These are phyloP conservation scores for Diospyros kaki DNA, from an alignment of 148 eudicot genomes.

Conservation along the genomic window DNA sequence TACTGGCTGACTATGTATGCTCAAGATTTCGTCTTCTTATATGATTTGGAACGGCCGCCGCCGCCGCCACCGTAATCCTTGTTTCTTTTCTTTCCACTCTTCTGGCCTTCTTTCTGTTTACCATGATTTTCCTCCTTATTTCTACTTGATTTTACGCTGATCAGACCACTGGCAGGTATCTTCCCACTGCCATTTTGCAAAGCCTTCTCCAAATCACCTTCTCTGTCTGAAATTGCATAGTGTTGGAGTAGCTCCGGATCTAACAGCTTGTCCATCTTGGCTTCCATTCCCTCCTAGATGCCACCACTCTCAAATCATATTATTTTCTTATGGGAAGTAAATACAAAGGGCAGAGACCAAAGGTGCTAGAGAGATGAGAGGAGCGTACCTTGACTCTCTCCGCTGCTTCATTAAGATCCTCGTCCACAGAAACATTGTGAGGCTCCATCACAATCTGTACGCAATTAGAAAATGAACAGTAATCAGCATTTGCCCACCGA, in stretches of 20 bases:
- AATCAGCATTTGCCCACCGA: background rate
- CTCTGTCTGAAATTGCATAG: constrained; percentile 56
- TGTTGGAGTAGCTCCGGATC: constrained; percentile 53
- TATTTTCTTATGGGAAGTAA: background rate
- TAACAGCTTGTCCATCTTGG: constrained; percentile 41
- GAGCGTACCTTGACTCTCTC: constrained; percentile 57
- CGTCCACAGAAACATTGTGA: constrained; percentile 66
- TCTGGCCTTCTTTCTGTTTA: constrained; percentile 31
- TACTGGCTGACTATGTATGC: background rate
- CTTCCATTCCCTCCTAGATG: constrained; percentile 58
- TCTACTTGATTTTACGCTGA: constrained; percentile 70
- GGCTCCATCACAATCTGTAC: constrained; percentile 65
- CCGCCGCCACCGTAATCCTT: constrained; percentile 45
- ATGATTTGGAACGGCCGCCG: constrained; percentile 45
- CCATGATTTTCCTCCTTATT: constrained; percentile 38
- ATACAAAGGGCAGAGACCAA: background rate
- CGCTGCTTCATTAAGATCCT: constrained; percentile 72
- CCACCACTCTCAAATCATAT: background rate
- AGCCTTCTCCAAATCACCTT: constrained; percentile 58
- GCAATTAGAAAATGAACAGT: constrained; percentile 5
- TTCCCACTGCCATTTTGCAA: constrained; percentile 54
- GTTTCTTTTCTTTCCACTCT: constrained; percentile 53
- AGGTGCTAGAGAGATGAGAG: background rate
- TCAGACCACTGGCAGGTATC: constrained; percentile 44
- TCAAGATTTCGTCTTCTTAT: constrained; percentile 64